A percentile compares a stretch with the other conserved stretches of the same genome.
Conservation (phyloP, 257 asterid genomes). For the Forsythia suspensa region DNA sequence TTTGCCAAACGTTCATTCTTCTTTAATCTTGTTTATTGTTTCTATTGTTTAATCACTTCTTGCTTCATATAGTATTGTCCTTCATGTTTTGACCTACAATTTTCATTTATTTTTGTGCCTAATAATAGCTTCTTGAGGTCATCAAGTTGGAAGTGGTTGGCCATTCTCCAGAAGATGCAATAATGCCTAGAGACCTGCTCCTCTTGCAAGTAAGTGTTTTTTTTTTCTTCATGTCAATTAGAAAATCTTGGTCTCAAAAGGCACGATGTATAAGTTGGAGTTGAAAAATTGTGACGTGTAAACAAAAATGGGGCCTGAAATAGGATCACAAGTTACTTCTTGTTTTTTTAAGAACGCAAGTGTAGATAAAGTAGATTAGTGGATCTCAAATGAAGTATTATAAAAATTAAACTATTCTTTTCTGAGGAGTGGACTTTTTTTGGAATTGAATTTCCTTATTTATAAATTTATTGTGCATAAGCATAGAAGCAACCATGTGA, state of each 20-base stretch:
- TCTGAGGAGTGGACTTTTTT: too few species aligned
- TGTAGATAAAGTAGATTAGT: neutral
- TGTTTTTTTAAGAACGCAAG: too few species aligned
- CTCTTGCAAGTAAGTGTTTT: conserved; percentile 65
- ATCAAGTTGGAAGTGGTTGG: conserved; percentile 74
- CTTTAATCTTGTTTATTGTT: neutral
- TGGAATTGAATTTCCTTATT: neutral
- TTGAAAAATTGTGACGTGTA: neutral
- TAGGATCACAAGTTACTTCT: neutral
- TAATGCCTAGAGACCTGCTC: conserved; percentile 74
- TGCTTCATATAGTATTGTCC: neutral
- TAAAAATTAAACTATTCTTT: too few species aligned
- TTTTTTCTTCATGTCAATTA: neutral
- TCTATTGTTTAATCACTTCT: neutral
- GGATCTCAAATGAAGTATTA: neutral
- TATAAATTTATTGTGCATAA: neutral
- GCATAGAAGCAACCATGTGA: neutral
- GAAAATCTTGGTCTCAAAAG: neutral
- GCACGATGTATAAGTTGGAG: neutral
- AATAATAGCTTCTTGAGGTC: conserved; percentile 72
- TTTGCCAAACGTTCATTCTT: neutral
- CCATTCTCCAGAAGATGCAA: conserved; percentile 64
- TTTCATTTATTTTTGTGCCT: conserved; percentile 17
- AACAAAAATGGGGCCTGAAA: neutral
- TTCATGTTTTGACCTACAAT: neutral